These are phyloP conservation scores for Paracoccidioides brasiliensis DNA, from an alignment of 2,329 filamentous ascomycete genomes.

Conservation along the genomic window DNA sequence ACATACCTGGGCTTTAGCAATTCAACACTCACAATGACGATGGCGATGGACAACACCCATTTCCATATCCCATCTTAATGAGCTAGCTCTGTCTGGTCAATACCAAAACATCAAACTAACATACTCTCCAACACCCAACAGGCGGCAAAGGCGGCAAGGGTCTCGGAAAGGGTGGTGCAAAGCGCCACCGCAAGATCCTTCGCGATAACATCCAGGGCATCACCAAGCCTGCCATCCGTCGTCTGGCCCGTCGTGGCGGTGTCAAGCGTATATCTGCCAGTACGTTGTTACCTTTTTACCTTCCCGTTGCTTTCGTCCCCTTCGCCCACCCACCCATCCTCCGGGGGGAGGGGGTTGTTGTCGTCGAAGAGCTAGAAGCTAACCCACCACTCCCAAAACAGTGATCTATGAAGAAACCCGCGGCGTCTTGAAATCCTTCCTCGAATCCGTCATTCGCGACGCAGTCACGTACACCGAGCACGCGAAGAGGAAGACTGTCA, in stretches of 20 bases:
- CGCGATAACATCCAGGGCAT: constrained; percentile 99
- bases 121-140: constrained; percentile 29
- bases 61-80: too few relatives aligned
- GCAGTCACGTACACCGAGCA: constrained; percentile 60
- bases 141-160: constrained; percentile 95
- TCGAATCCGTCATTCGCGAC: constrained; percentile 67
- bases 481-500: not conserved
- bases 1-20: too few relatives aligned
- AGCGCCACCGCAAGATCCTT: constrained; percentile 98
- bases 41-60: too few relatives aligned
- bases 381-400: too few relatives aligned
- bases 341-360: not conserved
- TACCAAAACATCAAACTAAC: too few relatives aligned
- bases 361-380: constrained; percentile 27
- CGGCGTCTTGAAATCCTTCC: constrained; percentile 72
- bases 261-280: constrained; percentile 98
- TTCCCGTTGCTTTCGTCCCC: too few relatives aligned
- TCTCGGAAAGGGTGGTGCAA: constrained; percentile 95
- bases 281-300: too few relatives aligned
- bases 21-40: too few relatives aligned
- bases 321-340: too few relatives aligned
- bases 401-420: constrained; percentile 76
- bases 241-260: constrained; percentile 98
- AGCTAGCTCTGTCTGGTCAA: too few relatives aligned
- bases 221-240: constrained; percentile 94